These are phyloP conservation scores for Botryotinia calthae DNA, from an alignment of 2,329 filamentous ascomycete genomes.

Conservation along the genomic window DNA sequence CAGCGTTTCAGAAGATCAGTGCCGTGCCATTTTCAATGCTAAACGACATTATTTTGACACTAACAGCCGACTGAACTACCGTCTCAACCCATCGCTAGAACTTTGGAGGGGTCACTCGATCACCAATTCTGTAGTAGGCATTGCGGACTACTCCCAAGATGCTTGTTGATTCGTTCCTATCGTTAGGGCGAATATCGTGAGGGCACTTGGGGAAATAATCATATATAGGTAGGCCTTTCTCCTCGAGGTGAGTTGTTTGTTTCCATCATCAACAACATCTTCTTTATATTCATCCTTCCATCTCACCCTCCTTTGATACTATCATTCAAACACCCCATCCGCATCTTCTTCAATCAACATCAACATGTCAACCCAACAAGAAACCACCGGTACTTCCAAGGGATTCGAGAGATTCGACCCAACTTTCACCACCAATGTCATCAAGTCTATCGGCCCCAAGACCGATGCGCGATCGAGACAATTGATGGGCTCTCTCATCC, in stretches of 20 bases:
- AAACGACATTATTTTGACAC: background rate
- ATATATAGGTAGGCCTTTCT: constrained; percentile 15
- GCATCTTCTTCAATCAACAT: background rate
- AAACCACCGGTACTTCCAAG: background rate
- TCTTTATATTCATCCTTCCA: background rate
- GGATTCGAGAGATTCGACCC: constrained; percentile 59
- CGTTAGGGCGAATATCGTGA: background rate
- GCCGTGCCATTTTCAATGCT: background rate
- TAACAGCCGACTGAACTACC: constrained; percentile 21
- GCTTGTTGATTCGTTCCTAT: background rate
- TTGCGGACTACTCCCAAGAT: background rate
- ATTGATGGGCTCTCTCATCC: constrained; percentile 62
- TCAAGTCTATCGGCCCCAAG: constrained; percentile 71
- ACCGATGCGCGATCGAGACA: constrained; percentile 62
- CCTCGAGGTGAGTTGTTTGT: background rate
- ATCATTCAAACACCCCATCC: background rate
- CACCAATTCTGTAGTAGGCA: background rate
- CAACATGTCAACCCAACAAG: constrained; percentile 17
- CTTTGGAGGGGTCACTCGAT: constrained; percentile 1
- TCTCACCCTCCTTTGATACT: background rate
- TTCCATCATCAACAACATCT: constrained; percentile 4
- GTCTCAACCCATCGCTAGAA: constrained; percentile 2
- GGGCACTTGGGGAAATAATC: background rate
- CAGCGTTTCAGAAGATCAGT: constrained; percentile 10
- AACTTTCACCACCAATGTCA: constrained; percentile 70